A percentile compares a stretch with the other conserved stretches of the same genome.
Conservation (phyloP, 352 stramenopile species). For the Globisporangium paroecandrum region DNA sequence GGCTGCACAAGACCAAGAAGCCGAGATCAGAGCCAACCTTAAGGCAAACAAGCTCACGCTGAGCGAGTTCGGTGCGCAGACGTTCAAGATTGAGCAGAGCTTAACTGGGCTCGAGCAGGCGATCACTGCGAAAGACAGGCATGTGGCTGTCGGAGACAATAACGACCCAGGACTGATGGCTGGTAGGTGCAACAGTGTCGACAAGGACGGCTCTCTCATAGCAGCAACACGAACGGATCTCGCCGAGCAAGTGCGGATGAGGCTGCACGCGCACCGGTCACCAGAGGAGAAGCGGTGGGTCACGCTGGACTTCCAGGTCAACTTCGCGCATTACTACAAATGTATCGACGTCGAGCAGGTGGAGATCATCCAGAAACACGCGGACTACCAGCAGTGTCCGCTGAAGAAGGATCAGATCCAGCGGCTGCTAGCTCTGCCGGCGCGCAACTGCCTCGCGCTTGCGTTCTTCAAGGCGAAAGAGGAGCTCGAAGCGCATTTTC, state of each 20-base stretch:
- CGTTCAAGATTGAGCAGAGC: constrained; percentile 39
- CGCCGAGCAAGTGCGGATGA: constrained; percentile 42
- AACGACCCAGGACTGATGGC: background rate
- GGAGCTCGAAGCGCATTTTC: constrained; percentile 51
- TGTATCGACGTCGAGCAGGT: constrained; percentile 41
- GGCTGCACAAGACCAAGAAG: constrained; percentile 4
- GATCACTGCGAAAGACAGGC: constrained; percentile 16
- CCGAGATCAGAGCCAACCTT: constrained; percentile 12
- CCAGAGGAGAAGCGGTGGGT: constrained; percentile 70
- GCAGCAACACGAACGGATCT: constrained; percentile 14
- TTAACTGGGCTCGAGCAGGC: constrained; percentile 24
- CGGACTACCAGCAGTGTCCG: constrained; percentile 45
- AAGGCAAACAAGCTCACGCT: constrained; percentile 25
- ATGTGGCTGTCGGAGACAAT: background rate
- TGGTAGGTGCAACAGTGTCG: background rate
- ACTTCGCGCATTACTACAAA: constrained; percentile 75
- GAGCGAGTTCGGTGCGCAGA: constrained; percentile 33
- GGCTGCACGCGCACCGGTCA: constrained; percentile 41
- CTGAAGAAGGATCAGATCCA: constrained; percentile 46
- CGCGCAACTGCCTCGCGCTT: constrained; percentile 62
- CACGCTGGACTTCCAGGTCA: constrained; percentile 51
- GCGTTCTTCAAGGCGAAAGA: constrained; percentile 62
- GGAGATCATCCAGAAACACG: constrained; percentile 53
- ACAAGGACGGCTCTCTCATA: background rate
- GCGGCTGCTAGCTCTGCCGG: constrained; percentile 49